Evolutionary conservation across 2,329 filamentous ascomycete species (phyloP), one percentile per base, ranked within the genome.

Genomic region (Trichothecium roseum): DNA sequence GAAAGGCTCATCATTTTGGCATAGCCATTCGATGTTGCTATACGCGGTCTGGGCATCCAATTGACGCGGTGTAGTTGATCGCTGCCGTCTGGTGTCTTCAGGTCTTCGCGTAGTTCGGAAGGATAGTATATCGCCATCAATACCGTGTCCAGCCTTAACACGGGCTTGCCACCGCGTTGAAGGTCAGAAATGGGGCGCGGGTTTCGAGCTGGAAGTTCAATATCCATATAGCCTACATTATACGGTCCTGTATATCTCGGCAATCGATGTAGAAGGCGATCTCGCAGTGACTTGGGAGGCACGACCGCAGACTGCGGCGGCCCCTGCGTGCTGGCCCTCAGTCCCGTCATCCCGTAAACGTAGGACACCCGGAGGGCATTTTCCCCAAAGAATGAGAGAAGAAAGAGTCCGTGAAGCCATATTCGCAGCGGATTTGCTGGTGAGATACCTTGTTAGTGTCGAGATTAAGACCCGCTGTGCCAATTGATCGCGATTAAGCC

Each of bases 61-160:
- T 74, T 70, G 35, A 74, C 66, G 5, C 76, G 63, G 14, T 64
- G 68, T 44, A 65, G 67, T 28, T 61, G 58, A 43, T 48, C 13
- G 51, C 54, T 7, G n/a, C 59, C 62, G n/a, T 46, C 42, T 22
- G 39, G 30, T 17, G 30, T 37, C 15, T 44, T 32, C 4, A 40
- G 41, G 22, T 45, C 40, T 22, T 46, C 43, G 8, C 36, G 35
- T 37, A 68, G 47, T 14, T 68, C 64, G 30, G 71, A 67, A 2
- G 77, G 78, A 49, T 82, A 82, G 52, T 75, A 82, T n/a, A 81
- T 53, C 1, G 70, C 71, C 54, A 81, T 71, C 4, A 81, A 60
- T 8, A 81, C 72, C 0, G 77, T 81, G 37, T 66, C 62, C 33
- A 66, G 49, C 24, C 60, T 58, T 40, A 66, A 47, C 3, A 63